Evolutionary conservation across 2,329 filamentous ascomycete genomes (phyloP), one percentile per base, ranked within the genome.

Genomic region (Curvularia hawaiiensis): DNA sequence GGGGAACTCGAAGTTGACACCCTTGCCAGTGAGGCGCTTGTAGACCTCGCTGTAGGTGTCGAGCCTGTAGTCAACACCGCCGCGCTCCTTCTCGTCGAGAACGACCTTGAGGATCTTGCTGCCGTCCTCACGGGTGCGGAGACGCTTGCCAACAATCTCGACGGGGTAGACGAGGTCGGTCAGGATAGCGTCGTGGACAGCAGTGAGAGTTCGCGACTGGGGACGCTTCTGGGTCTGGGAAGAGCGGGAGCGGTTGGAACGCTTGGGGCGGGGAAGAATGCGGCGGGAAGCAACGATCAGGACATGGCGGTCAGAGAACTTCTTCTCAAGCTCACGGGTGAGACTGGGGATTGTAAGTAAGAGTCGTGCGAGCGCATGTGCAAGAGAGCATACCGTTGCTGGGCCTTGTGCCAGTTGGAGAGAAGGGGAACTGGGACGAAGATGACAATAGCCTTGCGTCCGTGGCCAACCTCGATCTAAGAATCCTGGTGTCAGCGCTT

Each of bases 381-480:
- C n/a, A 31, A 8, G 4, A 18, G 51, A 58, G 66, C 89, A 83
- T 93, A 98, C 94, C 95, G 93, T 87, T 98, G 95, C 89, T 99
- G 95, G 80, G 97, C 92, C 80, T 95, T 93, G 91, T 98, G 95
- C 92, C 97, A 99, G 82, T 91, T 91, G 82, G 89, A 86, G 82
- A 99, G 92, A 83, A 96, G 92, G 84, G 95, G 95, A 82, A 99
- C 95, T 81, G 95, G 95, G 88, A 99, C 95, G 91, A 99, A 99
- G 91, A 99, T 96, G 88, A 97, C 94, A 86, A 99, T 95, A 80
- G 95, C 95, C 90, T 98, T 99, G 89, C 97, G 97, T 89, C 95
- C 95, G 87, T 98, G 93, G 87, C 95, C 95, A 85, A 98, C 94
- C 88, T 99, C 95, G 87, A 99, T 95, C 95, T 99, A 78, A 79